phyloP scores from a whole-genome alignment of 768 basidiomycete species.

The Leccinum subtestaceum region DNA sequence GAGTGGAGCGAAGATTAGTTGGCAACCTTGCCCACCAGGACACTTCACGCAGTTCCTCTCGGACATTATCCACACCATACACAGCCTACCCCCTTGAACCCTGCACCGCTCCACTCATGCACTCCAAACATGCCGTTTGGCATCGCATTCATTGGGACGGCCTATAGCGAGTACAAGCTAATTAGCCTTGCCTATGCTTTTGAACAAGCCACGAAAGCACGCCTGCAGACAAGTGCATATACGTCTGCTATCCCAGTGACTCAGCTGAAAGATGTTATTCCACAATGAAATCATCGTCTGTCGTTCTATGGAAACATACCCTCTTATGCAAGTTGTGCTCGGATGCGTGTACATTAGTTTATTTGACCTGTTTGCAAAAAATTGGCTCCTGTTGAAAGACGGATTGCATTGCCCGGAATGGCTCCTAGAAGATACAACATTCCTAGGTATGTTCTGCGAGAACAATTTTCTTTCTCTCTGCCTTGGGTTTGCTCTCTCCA shows the following conservation, averaged over 20 bases:
- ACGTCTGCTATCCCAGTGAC: slow-evolving; percentile 54
- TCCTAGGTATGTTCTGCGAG: slow-evolving; percentile 64
- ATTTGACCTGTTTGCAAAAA: background rate
- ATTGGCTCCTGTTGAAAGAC: background rate
- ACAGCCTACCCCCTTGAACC: slow-evolving; percentile 37
- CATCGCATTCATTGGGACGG: slow-evolving; percentile 58
- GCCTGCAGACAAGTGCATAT: slow-evolving; percentile 48
- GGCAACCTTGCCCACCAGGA: slow-evolving; percentile 3
- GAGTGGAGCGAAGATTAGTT: slow-evolving; percentile 8
- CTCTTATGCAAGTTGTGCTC: background rate
- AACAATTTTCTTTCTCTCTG: slow-evolving; percentile 88
- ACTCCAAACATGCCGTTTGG: slow-evolving; percentile 58
- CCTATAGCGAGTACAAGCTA: slow-evolving; percentile 57
- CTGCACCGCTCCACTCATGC: slow-evolving; percentile 36
- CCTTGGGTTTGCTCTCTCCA: slow-evolving; percentile 83
- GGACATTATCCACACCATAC: slow-evolving; percentile 55
- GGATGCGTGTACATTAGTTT: slow-evolving; percentile 2
- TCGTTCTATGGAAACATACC: slow-evolving; percentile 7
- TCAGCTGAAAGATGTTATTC: slow-evolving; percentile 40
- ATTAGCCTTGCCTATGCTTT: slow-evolving; percentile 62
- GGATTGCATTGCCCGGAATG: slow-evolving; percentile 7
- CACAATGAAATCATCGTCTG: slow-evolving; percentile 4
- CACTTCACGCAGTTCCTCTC: slow-evolving; percentile 43
- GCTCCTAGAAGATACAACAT: slow-evolving; percentile 12
- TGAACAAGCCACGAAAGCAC: slow-evolving; percentile 59